A percentile compares a stretch with the other conserved stretches of the same genome.
Conservation (phyloP, 2,329 filamentous ascomycete genomes). For the Daldinia sp. region DNA sequence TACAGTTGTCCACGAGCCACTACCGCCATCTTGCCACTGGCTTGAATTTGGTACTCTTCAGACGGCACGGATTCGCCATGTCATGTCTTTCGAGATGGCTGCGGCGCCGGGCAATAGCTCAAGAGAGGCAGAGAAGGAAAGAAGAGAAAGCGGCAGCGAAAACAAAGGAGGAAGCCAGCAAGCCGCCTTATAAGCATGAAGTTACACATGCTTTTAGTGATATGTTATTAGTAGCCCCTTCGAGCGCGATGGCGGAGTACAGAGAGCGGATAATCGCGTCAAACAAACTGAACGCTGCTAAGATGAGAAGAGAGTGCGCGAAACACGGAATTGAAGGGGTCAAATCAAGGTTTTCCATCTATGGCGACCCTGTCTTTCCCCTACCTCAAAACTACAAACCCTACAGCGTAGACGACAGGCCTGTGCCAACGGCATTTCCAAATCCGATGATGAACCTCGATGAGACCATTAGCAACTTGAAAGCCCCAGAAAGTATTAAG, state of each 20-base stretch:
- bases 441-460: no score
- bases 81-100: slow-evolving; percentile 64
- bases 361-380: slow-evolving; percentile 55
- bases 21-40: not conserved
- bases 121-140: slow-evolving; percentile 62
- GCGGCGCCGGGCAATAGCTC: slow-evolving; percentile 65
- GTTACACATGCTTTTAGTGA: slow-evolving; percentile 72
- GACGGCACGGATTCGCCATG: slow-evolving; percentile 55
- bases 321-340: slow-evolving; percentile 56
- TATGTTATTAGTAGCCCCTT: slow-evolving; percentile 66
- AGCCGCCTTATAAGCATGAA: slow-evolving; percentile 68
- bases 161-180: slow-evolving; percentile 57
- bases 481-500: slow-evolving; percentile 21
- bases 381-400: slow-evolving; percentile 60
- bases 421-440: not conserved
- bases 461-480: slow-evolving; percentile 34
- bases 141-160: slow-evolving; percentile 63
- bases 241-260: slow-evolving; percentile 63
- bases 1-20: not conserved
- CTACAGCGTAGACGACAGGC: slow-evolving; percentile 46
- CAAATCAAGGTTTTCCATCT: slow-evolving; percentile 59
- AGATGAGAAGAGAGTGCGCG: slow-evolving; percentile 52
- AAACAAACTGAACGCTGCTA: slow-evolving; percentile 64
- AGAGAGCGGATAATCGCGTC: slow-evolving; percentile 62
- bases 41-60: not conserved